These are phyloP conservation scores for Eimeria brunetti DNA, from an alignment of 169 alveolate species.

Conservation along the genomic window DNA sequence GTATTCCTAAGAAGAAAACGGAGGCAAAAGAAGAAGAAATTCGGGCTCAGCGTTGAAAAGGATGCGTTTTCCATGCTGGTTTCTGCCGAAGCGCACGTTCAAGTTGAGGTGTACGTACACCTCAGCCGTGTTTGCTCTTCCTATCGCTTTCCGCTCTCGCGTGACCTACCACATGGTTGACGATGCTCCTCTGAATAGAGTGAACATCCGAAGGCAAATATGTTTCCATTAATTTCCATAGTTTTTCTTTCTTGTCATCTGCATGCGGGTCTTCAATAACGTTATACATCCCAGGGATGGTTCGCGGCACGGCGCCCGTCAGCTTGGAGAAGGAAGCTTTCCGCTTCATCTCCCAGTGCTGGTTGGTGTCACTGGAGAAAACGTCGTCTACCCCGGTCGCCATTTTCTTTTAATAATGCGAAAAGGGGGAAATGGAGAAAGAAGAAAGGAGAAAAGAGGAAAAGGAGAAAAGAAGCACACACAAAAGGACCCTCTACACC, in stretches of 20 bases:
- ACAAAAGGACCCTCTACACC: background rate
- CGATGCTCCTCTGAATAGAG: slow-evolving; percentile 92
- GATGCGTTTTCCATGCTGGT: background rate
- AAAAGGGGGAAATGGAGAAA: background rate
- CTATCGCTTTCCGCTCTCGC: too few species aligned
- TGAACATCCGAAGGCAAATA: slow-evolving; percentile 89
- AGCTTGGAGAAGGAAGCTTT: slow-evolving; percentile 88
- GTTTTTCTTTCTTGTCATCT: slow-evolving; percentile 86
- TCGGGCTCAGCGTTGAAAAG: background rate
- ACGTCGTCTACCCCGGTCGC: slow-evolving; percentile 59
- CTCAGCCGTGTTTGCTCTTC: background rate
- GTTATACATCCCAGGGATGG: slow-evolving; percentile 84
- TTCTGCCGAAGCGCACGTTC: background rate
- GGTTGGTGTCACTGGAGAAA: slow-evolving; percentile 46
- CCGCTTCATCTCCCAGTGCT: slow-evolving; percentile 88
- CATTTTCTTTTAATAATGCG: background rate
- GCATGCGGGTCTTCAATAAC: slow-evolving; percentile 85
- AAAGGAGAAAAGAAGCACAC: background rate
- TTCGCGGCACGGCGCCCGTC: slow-evolving; percentile 84
- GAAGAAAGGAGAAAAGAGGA: background rate
- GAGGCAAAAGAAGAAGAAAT: background rate
- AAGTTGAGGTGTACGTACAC: slow-evolving; percentile 2
- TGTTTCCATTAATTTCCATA: slow-evolving; percentile 92
- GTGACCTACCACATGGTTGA: slow-evolving; percentile 85
- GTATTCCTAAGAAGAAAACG: slow-evolving; percentile 90